Evolutionary conservation across 805 yeast genomes (phyloP).

Genomic region (Lipomyces yamanashiensis): DNA sequence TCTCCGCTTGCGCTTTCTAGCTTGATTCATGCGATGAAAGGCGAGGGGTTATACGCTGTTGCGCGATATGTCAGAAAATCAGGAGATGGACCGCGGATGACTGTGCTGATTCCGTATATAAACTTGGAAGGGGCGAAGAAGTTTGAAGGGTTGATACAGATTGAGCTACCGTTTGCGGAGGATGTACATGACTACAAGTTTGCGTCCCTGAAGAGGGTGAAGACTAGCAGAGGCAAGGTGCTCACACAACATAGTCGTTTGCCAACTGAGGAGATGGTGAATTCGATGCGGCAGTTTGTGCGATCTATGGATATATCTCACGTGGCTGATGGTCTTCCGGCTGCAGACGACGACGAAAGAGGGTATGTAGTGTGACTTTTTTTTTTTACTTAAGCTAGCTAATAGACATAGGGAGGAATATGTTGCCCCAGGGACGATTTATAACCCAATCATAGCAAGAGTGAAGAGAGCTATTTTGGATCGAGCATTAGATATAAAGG

Average conservation of each 20-base stretch:
- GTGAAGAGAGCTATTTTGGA: slow-evolving; percentile 37
- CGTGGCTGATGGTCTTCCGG: slow-evolving; percentile 26
- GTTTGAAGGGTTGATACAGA: slow-evolving; percentile 48
- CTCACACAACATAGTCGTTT: slow-evolving; percentile 40
- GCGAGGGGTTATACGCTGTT: slow-evolving; percentile 55
- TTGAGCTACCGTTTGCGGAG: slow-evolving; percentile 71
- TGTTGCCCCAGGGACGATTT: slow-evolving; percentile 41
- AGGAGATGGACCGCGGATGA: slow-evolving; percentile 50
- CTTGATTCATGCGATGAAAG: slow-evolving; percentile 58
- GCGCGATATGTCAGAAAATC: slow-evolving; percentile 65
- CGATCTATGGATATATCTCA: slow-evolving; percentile 52
- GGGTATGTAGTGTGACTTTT: slow-evolving; percentile 37
- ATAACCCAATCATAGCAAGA: slow-evolving; percentile 41
- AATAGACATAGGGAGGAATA: slow-evolving; percentile 23
- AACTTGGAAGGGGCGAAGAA: slow-evolving; percentile 6
- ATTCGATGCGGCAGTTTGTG: slow-evolving; percentile 52
- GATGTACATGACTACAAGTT: slow-evolving; percentile 60
- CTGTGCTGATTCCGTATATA: slow-evolving; percentile 40
- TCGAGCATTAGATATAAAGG: slow-evolving; percentile 46
- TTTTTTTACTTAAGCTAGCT: slow-evolving; percentile 2
- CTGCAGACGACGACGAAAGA: slow-evolving; percentile 31
- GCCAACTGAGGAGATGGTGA: slow-evolving; percentile 50
- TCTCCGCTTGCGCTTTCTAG: slow-evolving; percentile 54
- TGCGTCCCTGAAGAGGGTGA: slow-evolving; percentile 52
- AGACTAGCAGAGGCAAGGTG: slow-evolving; percentile 46